phyloP scores from a whole-genome alignment of 2,329 filamentous ascomycete genomes.

The Aureobasidium vineae region DNA sequence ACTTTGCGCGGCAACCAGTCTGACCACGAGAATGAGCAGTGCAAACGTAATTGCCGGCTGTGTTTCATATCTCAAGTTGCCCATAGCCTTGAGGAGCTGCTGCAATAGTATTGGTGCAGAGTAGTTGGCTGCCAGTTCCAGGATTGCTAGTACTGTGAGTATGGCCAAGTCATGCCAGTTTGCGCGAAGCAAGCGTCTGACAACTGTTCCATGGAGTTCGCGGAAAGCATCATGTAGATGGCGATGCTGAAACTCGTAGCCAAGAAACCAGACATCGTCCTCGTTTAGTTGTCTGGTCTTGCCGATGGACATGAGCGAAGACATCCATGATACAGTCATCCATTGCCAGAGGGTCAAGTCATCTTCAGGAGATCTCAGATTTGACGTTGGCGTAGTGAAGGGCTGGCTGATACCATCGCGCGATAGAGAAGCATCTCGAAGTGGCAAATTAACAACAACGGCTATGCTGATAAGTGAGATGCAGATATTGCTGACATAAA shows the following conservation, averaged over 20 bases:
- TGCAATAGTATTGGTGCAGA: slow-evolving; percentile 69
- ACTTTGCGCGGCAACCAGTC: slow-evolving; percentile 63
- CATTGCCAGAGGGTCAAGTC: slow-evolving; percentile 77
- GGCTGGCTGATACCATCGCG: slow-evolving; percentile 59
- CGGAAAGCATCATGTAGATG: slow-evolving; percentile 72
- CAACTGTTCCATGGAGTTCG: slow-evolving; percentile 68
- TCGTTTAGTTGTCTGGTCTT: slow-evolving; percentile 66
- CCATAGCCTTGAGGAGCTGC: slow-evolving; percentile 66
- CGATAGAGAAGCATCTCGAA: slow-evolving; percentile 60
- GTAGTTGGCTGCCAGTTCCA: slow-evolving; percentile 58
- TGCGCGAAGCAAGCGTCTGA: slow-evolving; percentile 66
- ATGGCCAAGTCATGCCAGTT: slow-evolving; percentile 78
- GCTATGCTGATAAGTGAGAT: slow-evolving; percentile 50
- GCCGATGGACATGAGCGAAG: slow-evolving; percentile 66
- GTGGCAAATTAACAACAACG: slow-evolving; percentile 65
- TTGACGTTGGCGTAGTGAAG: slow-evolving; percentile 55
- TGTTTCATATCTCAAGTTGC: slow-evolving; percentile 51
- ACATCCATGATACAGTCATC: slow-evolving; percentile 81
- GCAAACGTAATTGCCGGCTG: slow-evolving; percentile 65
- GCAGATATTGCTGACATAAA: slow-evolving; percentile 7
- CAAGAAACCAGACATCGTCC: slow-evolving; percentile 77
- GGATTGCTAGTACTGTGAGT: slow-evolving; percentile 60
- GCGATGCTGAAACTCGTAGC: slow-evolving; percentile 77
- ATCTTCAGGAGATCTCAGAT: slow-evolving; percentile 75
- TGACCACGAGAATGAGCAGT: slow-evolving; percentile 58